Conservation (phyloP, 306 rosid species). For the Crotalaria pallida region DNA sequence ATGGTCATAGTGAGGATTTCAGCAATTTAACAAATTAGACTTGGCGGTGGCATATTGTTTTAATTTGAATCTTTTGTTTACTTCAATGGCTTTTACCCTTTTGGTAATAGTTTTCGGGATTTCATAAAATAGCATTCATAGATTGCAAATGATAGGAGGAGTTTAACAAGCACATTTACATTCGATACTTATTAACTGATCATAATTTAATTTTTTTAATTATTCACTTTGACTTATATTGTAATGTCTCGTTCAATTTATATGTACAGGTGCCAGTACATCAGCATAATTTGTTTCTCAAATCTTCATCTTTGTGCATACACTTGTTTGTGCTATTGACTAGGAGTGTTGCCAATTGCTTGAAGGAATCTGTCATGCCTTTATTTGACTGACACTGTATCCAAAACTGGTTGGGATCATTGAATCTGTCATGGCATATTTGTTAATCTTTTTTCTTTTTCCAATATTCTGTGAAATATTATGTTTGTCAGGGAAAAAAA, state of each 20-base stretch:
- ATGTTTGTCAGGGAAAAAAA: neutral
- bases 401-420: neutral
- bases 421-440: neutral
- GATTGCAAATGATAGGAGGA: neutral
- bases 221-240: neutral
- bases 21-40: neutral
- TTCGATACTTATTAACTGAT: too few species aligned
- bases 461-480: neutral
- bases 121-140: neutral
- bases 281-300: constrained; percentile 6
- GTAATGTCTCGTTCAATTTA: neutral
- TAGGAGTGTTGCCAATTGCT: neutral
- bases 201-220: neutral
- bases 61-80: neutral
- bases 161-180: too few species aligned
- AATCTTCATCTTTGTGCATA: neutral
- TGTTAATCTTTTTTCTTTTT: too few species aligned
- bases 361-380: neutral
- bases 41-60: neutral
- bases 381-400: neutral
- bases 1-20: neutral
- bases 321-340: neutral
- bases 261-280: neutral
- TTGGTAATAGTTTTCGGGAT: neutral
- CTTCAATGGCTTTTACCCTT: neutral